Evolutionary conservation across 2,329 filamentous ascomycete genomes (phyloP).

Genomic region (Lachnellula suecica): DNA sequence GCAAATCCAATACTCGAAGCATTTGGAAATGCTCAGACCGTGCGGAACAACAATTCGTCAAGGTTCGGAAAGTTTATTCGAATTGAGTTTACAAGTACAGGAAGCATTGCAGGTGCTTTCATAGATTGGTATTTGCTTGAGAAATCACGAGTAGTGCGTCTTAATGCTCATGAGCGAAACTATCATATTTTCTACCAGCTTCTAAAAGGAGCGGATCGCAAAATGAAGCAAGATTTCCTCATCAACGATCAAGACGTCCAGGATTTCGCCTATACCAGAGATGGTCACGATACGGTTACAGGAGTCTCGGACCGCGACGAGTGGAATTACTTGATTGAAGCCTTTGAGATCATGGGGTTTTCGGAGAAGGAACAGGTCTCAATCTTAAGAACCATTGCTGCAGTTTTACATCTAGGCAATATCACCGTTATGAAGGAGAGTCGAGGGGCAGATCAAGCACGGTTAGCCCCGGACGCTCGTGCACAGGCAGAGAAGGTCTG

Average conservation of each 20-base stretch:
- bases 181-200: slow-evolving; percentile 99
- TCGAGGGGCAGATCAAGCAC: slow-evolving; percentile 84
- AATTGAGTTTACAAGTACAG: slow-evolving; percentile 86
- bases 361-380: slow-evolving; percentile 78
- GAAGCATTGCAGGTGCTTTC: slow-evolving; percentile 91
- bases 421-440: slow-evolving; percentile 89
- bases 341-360: slow-evolving; percentile 93
- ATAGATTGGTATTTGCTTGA: slow-evolving; percentile 99
- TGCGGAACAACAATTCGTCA: slow-evolving; percentile 97
- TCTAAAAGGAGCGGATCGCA: slow-evolving; percentile 74
- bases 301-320: slow-evolving; percentile 90
- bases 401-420: slow-evolving; percentile 91
- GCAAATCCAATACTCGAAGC: slow-evolving; percentile 97
- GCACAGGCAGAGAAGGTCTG: slow-evolving; percentile 78
- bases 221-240: slow-evolving; percentile 74
- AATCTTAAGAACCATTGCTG: slow-evolving; percentile 84
- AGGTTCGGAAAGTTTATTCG: slow-evolving; percentile 98
- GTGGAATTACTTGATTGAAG: slow-evolving; percentile 87
- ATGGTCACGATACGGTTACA: slow-evolving; percentile 86
- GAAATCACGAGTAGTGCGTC: slow-evolving; percentile 92
- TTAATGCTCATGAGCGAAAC: slow-evolving; percentile 86
- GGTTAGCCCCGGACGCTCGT: slow-evolving; percentile 73
- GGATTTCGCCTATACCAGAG: slow-evolving; percentile 87
- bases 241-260: slow-evolving; percentile 74
- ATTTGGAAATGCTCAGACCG: slow-evolving; percentile 96